A percentile compares a stretch with the other conserved stretches of the same genome.
These are phyloP conservation scores for Moelleriella libera DNA, from an alignment of 2,329 filamentous ascomycete genomes.

Conservation along the genomic window DNA sequence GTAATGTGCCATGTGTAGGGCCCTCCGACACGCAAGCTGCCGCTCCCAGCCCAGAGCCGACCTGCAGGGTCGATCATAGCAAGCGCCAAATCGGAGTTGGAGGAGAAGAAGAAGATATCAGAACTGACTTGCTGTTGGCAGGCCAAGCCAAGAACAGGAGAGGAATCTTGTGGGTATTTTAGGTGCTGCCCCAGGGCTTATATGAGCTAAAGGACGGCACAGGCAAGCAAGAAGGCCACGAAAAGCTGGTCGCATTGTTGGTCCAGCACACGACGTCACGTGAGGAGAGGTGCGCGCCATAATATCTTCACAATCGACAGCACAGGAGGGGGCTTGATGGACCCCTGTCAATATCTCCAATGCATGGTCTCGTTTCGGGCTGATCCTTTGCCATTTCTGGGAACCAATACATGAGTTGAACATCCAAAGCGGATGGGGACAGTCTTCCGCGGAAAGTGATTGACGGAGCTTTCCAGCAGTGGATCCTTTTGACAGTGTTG, in stretches of 20 bases:
- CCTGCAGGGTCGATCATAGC: conserved; percentile 1
- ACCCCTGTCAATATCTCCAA: too few species aligned
- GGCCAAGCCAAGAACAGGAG: background rate
- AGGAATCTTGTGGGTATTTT: background rate
- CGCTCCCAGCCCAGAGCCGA: conserved; percentile 1
- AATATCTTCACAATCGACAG: background rate
- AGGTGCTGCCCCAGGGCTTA: background rate
- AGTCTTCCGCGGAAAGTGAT: too few species aligned
- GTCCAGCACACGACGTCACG: background rate
- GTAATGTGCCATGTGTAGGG: conserved; percentile 11
- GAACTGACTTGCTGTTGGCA: background rate
- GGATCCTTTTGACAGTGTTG: too few species aligned
- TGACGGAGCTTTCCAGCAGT: too few species aligned
- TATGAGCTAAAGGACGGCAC: background rate
- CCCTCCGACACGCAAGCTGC: conserved; percentile 4
- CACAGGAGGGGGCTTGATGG: background rate
- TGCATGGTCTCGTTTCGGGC: too few species aligned
- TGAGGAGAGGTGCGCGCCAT: background rate
- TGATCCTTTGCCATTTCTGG: too few species aligned
- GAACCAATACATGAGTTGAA: too few species aligned
- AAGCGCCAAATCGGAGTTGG: background rate
- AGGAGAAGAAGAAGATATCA: background rate
- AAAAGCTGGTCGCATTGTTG: background rate
- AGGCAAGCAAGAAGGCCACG: background rate
- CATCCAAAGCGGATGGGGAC: too few species aligned